These are phyloP conservation scores for Moricandia moricandioides DNA, from an alignment of 345 rosid species.

Conservation along the genomic window DNA sequence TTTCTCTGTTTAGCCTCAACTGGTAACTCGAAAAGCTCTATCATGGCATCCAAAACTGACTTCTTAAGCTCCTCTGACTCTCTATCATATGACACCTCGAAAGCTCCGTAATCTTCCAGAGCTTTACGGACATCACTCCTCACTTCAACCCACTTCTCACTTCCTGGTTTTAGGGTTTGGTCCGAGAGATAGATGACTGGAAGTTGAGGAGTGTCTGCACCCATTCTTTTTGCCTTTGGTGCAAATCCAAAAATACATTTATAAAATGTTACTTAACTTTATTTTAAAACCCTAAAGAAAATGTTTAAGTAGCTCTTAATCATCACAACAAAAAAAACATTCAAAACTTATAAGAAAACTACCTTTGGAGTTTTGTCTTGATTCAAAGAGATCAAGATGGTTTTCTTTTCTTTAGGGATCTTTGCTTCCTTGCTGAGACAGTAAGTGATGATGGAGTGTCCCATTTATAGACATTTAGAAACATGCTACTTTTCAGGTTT, in stretches of 20 bases:
- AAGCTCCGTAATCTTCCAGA: constrained; percentile 16
- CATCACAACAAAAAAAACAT: background rate
- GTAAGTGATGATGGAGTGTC: background rate
- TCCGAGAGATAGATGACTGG: constrained; percentile 18
- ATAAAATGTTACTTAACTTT: background rate
- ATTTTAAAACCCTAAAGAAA: background rate
- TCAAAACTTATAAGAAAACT: background rate
- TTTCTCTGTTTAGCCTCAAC: constrained; percentile 22
- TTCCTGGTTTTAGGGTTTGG: constrained; percentile 27
- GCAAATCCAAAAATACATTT: background rate
- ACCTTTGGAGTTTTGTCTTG: constrained; percentile 9
- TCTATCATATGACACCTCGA: constrained; percentile 14
- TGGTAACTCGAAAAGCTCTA: constrained; percentile 20
- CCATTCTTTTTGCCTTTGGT: constrained; percentile 7
- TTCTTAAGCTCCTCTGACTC: constrained; percentile 8
- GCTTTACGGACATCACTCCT: constrained; percentile 28
- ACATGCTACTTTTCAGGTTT: background rate
- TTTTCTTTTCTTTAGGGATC: background rate
- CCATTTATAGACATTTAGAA: constrained; percentile 1
- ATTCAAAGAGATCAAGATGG: background rate
- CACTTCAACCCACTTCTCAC: constrained; percentile 19
- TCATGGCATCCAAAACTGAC: constrained; percentile 3
- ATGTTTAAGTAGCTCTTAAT: background rate
- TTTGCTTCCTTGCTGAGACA: constrained; percentile 1
- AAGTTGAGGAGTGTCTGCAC: background rate